phyloP scores from a whole-genome alignment of 2,329 filamentous ascomycete species.

The Scedosporium dehoogii region DNA sequence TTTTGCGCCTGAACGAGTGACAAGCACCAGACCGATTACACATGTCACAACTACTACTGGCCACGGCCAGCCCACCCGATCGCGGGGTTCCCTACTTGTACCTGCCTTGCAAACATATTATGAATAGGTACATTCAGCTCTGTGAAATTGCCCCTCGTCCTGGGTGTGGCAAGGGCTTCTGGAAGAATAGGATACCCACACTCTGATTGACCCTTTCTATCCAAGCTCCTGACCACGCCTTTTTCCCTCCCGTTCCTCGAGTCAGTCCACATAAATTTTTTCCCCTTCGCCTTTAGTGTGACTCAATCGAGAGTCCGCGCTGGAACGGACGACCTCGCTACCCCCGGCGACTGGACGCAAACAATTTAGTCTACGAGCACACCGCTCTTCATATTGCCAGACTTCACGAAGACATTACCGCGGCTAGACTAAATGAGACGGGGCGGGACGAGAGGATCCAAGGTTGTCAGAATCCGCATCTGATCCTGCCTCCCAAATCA shows the following conservation, averaged over 20 bases:
- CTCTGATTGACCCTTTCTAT: background rate
- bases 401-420: no score
- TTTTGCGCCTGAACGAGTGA: background rate
- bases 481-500: no score
- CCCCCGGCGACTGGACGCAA: background rate
- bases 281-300: no score
- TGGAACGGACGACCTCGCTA: no score
- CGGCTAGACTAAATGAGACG: no score
- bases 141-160: background rate
- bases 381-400: background rate
- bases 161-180: background rate
- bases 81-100: background rate
- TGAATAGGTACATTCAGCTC: background rate
- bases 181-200: background rate
- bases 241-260: background rate
- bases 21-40: background rate
- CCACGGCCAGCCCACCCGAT: background rate
- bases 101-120: background rate
- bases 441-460: no score
- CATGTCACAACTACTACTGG: constrained; percentile 1
- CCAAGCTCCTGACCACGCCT: background rate
- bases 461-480: no score
- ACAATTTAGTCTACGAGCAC: background rate
- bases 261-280: no score
- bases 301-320: no score